These are phyloP conservation scores for Auriscalpium orientale DNA, from an alignment of 768 basidiomycete species.

Conservation along the genomic window DNA sequence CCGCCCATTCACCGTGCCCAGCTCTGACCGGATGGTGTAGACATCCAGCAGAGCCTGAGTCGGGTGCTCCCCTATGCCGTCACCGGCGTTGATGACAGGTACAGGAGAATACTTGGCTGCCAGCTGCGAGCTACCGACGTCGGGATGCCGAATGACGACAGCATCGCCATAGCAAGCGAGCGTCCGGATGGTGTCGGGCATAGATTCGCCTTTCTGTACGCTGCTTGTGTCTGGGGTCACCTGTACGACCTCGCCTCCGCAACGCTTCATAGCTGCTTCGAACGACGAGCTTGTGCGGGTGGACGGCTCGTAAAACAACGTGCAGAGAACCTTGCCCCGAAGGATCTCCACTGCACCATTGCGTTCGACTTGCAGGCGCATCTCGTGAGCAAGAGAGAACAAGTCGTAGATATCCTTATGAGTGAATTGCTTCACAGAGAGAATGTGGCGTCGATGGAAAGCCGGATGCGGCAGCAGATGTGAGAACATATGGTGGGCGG, in stretches of 20 bases:
- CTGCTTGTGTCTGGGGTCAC: conserved; percentile 78
- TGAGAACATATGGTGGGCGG: conserved; percentile 33
- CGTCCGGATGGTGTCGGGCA: conserved; percentile 90
- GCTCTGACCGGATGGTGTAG: conserved; percentile 94
- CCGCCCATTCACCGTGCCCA: conserved; percentile 95
- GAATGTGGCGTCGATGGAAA: conserved; percentile 89
- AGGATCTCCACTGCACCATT: conserved; percentile 83
- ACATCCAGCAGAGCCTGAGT: conserved; percentile 88
- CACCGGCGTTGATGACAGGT: conserved; percentile 94
- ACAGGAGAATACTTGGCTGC: conserved; percentile 97
- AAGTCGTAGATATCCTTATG: conserved; percentile 87
- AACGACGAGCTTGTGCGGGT: conserved; percentile 95
- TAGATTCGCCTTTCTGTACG: conserved; percentile 86
- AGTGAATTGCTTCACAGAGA: conserved; percentile 89
- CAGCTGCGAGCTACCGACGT: conserved; percentile 85
- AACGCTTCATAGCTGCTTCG: conserved; percentile 97
- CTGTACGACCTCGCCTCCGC: conserved; percentile 91
- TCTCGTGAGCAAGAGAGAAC: conserved; percentile 92
- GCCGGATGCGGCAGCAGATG: conserved; percentile 65
- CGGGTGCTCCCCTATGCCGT: conserved; percentile 96
- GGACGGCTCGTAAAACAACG: conserved; percentile 93
- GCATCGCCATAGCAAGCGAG: conserved; percentile 94
- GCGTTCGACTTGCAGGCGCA: conserved; percentile 93
- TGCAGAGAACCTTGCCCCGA: conserved; percentile 85
- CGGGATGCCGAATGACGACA: conserved; percentile 90